A percentile compares a stretch with the other conserved stretches of the same genome.
Evolutionary conservation across 2,329 filamentous ascomycete genomes (phyloP).

Genomic region (Aspergillus tubingensis): DNA sequence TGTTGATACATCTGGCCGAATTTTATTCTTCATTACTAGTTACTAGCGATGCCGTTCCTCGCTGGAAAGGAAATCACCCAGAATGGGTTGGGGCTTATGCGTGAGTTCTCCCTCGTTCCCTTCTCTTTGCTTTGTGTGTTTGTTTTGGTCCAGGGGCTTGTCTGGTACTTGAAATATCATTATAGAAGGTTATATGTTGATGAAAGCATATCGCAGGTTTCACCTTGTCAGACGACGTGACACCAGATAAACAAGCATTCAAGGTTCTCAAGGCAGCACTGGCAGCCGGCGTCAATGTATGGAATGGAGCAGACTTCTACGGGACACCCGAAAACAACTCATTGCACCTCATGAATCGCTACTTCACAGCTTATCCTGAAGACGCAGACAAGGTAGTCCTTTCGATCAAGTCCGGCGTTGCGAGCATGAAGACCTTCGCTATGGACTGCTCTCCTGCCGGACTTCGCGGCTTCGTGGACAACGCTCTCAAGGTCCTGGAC

Average conservation of each 20-base stretch:
- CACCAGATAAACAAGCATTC: constrained; percentile 28
- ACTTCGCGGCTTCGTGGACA: constrained; percentile 57
- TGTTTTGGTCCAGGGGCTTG: too few species aligned
- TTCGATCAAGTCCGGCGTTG: constrained; percentile 32
- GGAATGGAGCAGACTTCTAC: constrained; percentile 38
- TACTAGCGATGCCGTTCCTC: constrained; percentile 16
- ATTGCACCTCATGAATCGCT: constrained; percentile 29
- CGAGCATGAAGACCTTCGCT: constrained; percentile 31
- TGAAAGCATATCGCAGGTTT: neutral
- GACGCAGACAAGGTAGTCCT: constrained; percentile 31
- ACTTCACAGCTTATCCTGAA: constrained; percentile 31
- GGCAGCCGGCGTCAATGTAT: constrained; percentile 20
- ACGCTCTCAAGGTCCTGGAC: constrained; percentile 50
- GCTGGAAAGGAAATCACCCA: constrained; percentile 25
- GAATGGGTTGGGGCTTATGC: constrained; percentile 29
- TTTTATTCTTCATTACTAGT: neutral
- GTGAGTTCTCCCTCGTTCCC: constrained; percentile 21
- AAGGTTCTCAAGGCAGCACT: constrained; percentile 45
- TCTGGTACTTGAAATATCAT: too few species aligned
- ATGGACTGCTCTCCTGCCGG: constrained; percentile 54
- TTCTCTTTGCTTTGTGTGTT: neutral
- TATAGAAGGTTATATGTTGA: neutral
- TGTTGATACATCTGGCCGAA: neutral
- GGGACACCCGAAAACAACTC: constrained; percentile 34
- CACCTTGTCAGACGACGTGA: neutral